These are phyloP conservation scores for Metschnikowia shivogae DNA, from an alignment of 805 yeast species.

Conservation along the genomic window DNA sequence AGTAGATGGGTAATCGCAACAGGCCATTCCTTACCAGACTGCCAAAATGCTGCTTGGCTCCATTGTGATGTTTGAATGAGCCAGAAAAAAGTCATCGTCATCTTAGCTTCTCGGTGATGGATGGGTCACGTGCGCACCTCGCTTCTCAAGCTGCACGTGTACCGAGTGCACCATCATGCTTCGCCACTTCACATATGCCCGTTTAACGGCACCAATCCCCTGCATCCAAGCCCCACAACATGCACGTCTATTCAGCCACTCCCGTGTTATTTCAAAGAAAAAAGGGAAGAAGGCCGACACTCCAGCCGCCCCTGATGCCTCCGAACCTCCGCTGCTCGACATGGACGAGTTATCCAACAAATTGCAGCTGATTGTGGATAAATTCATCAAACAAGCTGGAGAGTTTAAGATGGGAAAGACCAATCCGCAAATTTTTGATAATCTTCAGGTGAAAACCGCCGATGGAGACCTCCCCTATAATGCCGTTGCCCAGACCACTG, in stretches of 20 bases:
- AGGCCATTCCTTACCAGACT: no score
- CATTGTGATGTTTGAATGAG: no score
- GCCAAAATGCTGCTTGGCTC: no score
- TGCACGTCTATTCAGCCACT: neutral
- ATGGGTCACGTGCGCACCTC: constrained; percentile 1
- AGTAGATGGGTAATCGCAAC: no score
- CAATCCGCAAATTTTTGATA: constrained; percentile 62
- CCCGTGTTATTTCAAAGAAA: constrained; percentile 12
- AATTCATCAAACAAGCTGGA: constrained; percentile 51
- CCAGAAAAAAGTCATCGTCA: no score
- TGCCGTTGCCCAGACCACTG: constrained; percentile 64
- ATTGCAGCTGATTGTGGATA: constrained; percentile 47
- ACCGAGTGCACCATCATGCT: neutral
- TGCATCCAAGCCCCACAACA: neutral
- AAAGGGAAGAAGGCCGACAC: constrained; percentile 12
- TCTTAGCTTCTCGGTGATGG: neutral
- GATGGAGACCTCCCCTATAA: constrained; percentile 49
- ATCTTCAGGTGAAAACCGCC: constrained; percentile 47
- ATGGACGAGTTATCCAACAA: constrained; percentile 36
- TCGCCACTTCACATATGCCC: neutral
- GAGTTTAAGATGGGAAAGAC: constrained; percentile 69
- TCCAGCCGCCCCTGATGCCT: constrained; percentile 3
- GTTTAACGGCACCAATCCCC: neutral
- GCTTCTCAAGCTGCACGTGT: neutral
- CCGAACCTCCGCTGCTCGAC: constrained; percentile 15